Evolutionary conservation across 768 basidiomycete genomes (phyloP), one percentile per base, ranked within the genome.

Genomic region (Naganishia friedmannii): DNA sequence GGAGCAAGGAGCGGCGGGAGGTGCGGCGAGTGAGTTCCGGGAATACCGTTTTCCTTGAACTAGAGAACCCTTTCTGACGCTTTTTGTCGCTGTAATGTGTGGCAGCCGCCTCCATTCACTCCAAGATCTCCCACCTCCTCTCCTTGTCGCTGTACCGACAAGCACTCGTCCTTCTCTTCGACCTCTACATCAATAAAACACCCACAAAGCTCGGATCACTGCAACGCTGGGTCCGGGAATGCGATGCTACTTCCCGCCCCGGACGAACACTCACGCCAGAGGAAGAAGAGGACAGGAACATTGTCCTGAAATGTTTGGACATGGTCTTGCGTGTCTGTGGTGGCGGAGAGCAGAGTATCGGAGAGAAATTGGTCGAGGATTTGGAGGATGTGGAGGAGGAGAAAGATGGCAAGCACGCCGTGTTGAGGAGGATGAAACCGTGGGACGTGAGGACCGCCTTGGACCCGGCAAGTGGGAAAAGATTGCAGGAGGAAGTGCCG

Each of bases 161-260:
- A 70, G 85, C 86, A 6, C 83, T 86, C 32, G 83, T 86, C 29
- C 78, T 85, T n/a, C 81, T 87, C n/a, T 82, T 85, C 46, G 85
- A 86, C 74, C 84, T 86, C 82, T 83, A 82, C 55, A 83, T 84
- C 28, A 83, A 85, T 7, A 76, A 79, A 13, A 81, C 85, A 8
- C 76, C 83, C 7, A 85, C 85, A 6, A 85, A 86, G 70, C 83
- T 87, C 15, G 86, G 86, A 3, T 83, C 85, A 1, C 77, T 87
- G 7, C 85, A 86, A 73, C 81, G 86, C 13, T 87, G 86, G 86
- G 85, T 86, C 5, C 76, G 86, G 42, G 86, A 87, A 72, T 86
- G 85, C 75, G 86, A 87, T 76, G 86, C 86, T 1, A 85, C 85
- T 2, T 60, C 67, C 15, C 53, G 70, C 48, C 70, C 73, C 2